Conservation (phyloP, 2,329 filamentous ascomycete genomes). For the Aspergillus japonicus region DNA sequence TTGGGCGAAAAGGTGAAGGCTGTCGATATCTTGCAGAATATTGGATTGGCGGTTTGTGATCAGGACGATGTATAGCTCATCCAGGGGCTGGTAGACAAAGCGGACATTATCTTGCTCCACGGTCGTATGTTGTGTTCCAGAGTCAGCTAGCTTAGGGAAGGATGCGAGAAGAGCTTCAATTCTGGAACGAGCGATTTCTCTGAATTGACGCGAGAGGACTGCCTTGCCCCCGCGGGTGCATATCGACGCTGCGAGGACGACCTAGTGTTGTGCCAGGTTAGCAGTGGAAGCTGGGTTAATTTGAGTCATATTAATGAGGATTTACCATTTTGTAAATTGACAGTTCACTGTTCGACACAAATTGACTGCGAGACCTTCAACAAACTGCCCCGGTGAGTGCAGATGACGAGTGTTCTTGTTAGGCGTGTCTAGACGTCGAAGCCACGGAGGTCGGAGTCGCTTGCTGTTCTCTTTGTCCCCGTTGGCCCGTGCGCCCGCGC, state of each 20-base stretch:
- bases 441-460: conserved; percentile 29
- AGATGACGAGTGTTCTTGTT: conserved; percentile 7
- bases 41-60: conserved; percentile 99
- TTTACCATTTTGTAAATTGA: conserved; percentile 28
- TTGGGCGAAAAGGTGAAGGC: conserved; percentile 94
- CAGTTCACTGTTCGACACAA: neutral
- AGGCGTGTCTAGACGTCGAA: conserved; percentile 13
- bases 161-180: conserved; percentile 96
- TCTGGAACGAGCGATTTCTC: conserved; percentile 93
- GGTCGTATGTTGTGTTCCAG: conserved; percentile 93
- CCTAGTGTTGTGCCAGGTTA: conserved; percentile 54
- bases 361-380: neutral
- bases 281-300: conserved; percentile 13
- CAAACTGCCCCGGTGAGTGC: conserved; percentile 4
- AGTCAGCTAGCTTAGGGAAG: conserved; percentile 95
- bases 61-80: conserved; percentile 99
- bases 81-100: conserved; percentile 97
- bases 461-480: conserved; percentile 41
- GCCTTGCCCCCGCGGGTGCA: conserved; percentile 98
- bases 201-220: conserved; percentile 95
- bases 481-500: conserved; percentile 35
- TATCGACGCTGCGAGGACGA: conserved; percentile 97
- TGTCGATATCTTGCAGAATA: conserved; percentile 98
- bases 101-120: conserved; percentile 99
- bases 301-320: neutral